phyloP scores from a whole-genome alignment of 192 early-diverging fungal species.

The Chytriomyces sp. region DNA sequence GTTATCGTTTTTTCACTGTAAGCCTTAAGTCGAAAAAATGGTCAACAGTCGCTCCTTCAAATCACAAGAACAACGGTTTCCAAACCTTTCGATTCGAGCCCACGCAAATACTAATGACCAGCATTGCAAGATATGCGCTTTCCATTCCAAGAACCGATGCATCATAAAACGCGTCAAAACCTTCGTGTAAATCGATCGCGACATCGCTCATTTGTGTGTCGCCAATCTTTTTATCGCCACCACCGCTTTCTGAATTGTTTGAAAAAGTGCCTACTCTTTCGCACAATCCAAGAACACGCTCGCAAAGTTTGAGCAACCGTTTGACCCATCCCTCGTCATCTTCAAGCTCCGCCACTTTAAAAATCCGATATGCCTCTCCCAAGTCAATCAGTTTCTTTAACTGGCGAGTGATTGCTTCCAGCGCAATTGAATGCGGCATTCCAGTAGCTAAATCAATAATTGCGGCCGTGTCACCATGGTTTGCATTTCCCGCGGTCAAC shows the following conservation, averaged over 20 bases:
- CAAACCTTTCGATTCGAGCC: neutral
- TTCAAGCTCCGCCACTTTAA: constrained; percentile 3
- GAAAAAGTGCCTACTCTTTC: neutral
- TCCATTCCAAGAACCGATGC: constrained; percentile 15
- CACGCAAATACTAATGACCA: neutral
- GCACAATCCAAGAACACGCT: constrained; percentile 8
- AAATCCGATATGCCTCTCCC: neutral
- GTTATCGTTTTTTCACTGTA: constrained; percentile 4
- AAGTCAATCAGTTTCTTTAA: neutral
- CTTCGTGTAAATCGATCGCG: neutral
- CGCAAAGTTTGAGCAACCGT: neutral
- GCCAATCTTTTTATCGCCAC: neutral
- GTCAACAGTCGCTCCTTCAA: neutral
- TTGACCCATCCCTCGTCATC: constrained; percentile 11
- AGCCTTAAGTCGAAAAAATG: neutral
- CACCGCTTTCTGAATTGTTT: neutral
- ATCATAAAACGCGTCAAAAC: neutral
- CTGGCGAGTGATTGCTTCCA: constrained; percentile 1
- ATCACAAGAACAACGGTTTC: neutral
- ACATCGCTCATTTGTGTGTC: no score
- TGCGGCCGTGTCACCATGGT: neutral
- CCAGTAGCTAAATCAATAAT: neutral
- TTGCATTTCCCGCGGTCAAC: neutral
- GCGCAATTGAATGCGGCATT: neutral
- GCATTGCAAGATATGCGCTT: neutral